Conservation (phyloP, 306 rosid species). For the Dryas drummondii region DNA sequence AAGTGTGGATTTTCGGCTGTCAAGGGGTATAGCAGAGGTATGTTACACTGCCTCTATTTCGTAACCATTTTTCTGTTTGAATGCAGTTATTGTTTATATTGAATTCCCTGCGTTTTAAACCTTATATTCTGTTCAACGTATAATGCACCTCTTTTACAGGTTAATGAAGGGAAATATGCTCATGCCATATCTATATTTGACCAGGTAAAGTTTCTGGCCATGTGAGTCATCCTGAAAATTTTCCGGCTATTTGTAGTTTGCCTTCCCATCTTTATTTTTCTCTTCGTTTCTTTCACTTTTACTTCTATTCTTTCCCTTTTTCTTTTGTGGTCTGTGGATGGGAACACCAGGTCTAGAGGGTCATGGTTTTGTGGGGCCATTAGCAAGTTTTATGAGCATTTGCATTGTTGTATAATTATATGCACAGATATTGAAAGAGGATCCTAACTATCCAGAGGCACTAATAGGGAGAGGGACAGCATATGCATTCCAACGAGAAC, state of each 20-base stretch:
- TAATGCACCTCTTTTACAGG: constrained; percentile 48
- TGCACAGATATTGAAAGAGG: constrained; percentile 85
- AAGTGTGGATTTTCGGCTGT: constrained; percentile 89
- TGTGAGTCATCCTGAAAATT: constrained; percentile 20
- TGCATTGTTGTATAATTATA: constrained; percentile 14
- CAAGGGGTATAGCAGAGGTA: constrained; percentile 98
- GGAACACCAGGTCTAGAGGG: neutral
- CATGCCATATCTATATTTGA: constrained; percentile 85
- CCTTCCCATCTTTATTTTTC: constrained; percentile 1
- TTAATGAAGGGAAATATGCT: constrained; percentile 91
- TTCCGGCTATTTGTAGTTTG: neutral
- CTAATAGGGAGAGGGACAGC: constrained; percentile 98
- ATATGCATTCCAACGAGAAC: constrained; percentile 85
- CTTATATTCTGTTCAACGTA: constrained; percentile 13
- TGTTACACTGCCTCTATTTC: constrained; percentile 23
- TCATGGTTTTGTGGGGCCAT: neutral
- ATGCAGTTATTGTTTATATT: constrained; percentile 17
- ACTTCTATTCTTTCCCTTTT: neutral
- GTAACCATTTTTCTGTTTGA: neutral
- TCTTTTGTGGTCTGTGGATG: constrained; percentile 9
- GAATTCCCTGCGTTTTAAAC: constrained; percentile 10
- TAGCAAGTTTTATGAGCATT: constrained; percentile 7
- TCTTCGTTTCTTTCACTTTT: constrained; percentile 15
- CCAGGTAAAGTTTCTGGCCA: constrained; percentile 53
- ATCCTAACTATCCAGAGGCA: constrained; percentile 91